Evolutionary conservation across 2,329 filamentous ascomycete species (phyloP).

Genomic region (Parascedosporium putredinis): DNA sequence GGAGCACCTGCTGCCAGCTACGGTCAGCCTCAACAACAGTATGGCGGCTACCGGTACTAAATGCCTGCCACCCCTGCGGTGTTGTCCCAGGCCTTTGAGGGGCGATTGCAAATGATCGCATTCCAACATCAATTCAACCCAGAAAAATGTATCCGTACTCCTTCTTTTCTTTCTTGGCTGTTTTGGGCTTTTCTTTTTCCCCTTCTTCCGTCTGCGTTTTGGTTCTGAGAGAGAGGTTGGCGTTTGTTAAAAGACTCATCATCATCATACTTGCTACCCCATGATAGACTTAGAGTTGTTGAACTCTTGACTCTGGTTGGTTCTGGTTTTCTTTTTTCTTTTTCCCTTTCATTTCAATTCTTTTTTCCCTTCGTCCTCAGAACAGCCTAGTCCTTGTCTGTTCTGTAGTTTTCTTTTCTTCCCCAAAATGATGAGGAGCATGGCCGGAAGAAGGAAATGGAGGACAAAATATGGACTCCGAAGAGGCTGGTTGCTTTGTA

Average conservation of each 20-base stretch:
- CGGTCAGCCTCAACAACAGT: constrained; percentile 22
- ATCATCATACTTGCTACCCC: not conserved
- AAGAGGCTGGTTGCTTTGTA: not conserved
- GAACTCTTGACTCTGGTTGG: not conserved
- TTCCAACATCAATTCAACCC: not conserved
- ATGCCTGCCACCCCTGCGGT: too few species aligned
- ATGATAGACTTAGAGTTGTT: not conserved
- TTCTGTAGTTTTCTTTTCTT: too few species aligned
- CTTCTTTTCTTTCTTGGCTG: not conserved
- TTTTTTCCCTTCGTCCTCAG: not conserved
- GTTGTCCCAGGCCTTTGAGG: too few species aligned
- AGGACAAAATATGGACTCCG: too few species aligned
- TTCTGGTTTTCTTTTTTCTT: constrained; percentile 8
- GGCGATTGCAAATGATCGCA: too few species aligned
- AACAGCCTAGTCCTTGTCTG: not conserved
- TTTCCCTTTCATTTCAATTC: constrained; percentile 4
- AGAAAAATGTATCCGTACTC: not conserved
- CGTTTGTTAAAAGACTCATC: not conserved
- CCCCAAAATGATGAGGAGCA: too few species aligned
- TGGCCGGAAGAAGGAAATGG: too few species aligned
- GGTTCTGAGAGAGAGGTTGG: not conserved
- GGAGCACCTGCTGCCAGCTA: constrained; percentile 19
- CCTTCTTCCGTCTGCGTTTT: not conserved
- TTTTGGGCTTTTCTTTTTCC: not conserved
- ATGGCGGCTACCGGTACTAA: constrained; percentile 25